These are phyloP conservation scores for Polygonum maritimum DNA, from an alignment of 148 eudicot genomes.

Conservation along the genomic window DNA sequence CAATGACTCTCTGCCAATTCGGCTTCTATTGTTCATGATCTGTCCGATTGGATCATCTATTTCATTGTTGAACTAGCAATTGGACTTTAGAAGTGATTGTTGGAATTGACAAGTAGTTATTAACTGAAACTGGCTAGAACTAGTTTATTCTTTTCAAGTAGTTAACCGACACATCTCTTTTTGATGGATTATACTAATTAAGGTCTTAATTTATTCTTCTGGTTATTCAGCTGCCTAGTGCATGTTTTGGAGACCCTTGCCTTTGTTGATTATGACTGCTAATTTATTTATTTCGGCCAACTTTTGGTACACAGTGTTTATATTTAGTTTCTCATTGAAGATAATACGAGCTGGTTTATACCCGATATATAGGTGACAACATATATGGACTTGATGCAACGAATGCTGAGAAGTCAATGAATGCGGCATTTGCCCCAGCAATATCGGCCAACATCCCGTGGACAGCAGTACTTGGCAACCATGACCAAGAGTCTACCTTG, in stretches of 20 bases:
- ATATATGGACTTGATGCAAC: conserved; percentile 62
- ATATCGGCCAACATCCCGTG: conserved; percentile 60
- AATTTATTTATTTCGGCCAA: neutral
- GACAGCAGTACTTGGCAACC: conserved; percentile 94
- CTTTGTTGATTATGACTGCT: neutral
- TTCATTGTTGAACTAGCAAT: neutral
- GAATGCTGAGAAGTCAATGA: conserved; percentile 56
- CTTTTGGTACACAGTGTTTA: neutral
- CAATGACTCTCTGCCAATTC: neutral
- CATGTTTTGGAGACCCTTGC: neutral
- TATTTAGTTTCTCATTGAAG: conserved; percentile 1
- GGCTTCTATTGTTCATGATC: neutral
- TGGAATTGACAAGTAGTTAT: neutral
- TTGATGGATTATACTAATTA: neutral
- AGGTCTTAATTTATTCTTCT: neutral
- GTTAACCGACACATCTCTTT: neutral
- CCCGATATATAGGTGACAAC: conserved; percentile 59
- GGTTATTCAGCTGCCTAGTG: neutral
- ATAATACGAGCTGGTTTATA: neutral
- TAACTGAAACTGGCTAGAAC: neutral
- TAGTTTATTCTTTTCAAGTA: neutral
- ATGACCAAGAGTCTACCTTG: conserved; percentile 76
- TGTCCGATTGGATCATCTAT: neutral
- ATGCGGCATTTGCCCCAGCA: conserved; percentile 78
- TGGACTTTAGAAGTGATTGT: neutral